phyloP scores from a whole-genome alignment of 371 early-diverging fungal genomes.

The Basidiobolus heterosporus region DNA sequence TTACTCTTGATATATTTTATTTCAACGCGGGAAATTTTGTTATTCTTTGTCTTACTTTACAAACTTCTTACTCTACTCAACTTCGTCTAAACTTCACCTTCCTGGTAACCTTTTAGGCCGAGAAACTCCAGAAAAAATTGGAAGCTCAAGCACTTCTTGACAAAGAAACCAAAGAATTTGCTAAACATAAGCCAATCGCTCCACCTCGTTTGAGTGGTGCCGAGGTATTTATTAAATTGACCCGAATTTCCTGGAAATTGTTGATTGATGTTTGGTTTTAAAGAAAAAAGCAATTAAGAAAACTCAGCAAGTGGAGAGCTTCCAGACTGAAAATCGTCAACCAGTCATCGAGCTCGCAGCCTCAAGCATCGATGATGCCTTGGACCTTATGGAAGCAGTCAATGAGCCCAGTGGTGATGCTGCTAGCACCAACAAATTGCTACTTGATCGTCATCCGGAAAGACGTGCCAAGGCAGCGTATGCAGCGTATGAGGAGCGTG shows the following conservation, averaged over 20 bases:
- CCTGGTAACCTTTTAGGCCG: conserved; percentile 4
- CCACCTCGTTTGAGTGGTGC: neutral
- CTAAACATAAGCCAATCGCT: neutral
- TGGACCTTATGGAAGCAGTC: conserved; percentile 36
- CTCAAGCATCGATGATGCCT: conserved; percentile 60
- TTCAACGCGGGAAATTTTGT: neutral
- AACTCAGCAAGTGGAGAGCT: conserved; percentile 24
- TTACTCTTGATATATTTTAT: neutral
- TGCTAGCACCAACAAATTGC: conserved; percentile 5
- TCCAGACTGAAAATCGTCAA: conserved; percentile 18
- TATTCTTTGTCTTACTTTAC: conserved; percentile 8
- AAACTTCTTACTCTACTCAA: conserved; percentile 5
- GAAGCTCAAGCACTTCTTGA: conserved; percentile 3
- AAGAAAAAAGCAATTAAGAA: conserved; percentile 36
- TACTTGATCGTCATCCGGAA: conserved; percentile 67
- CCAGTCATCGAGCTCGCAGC: conserved; percentile 50
- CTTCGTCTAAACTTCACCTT: conserved; percentile 7
- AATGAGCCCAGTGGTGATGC: conserved; percentile 9
- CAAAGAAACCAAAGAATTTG: neutral
- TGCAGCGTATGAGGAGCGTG: conserved; percentile 47
- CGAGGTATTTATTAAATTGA: neutral
- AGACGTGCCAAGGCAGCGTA: conserved; percentile 68
- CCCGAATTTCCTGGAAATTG: neutral
- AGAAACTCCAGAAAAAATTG: conserved; percentile 1
- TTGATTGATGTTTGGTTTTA: neutral